These are phyloP conservation scores for Pezicula radicicola DNA, from an alignment of 2,329 filamentous ascomycete genomes.

Conservation along the genomic window DNA sequence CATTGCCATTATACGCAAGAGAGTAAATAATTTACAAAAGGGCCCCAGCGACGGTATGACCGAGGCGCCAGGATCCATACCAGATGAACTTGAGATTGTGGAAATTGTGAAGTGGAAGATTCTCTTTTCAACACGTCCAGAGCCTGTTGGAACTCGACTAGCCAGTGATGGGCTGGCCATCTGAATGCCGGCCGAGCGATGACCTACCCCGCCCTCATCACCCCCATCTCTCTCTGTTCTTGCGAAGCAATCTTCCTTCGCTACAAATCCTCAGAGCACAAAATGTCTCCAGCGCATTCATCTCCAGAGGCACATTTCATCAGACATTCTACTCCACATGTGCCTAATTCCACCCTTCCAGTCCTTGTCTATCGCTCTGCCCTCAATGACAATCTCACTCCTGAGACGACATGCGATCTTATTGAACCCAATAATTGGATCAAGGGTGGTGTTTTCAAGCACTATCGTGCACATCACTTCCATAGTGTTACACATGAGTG, in stretches of 20 bases:
- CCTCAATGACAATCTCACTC: conserved; percentile 23
- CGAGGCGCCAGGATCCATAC: conserved; percentile 26
- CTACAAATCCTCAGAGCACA: neutral
- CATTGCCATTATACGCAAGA: conserved; percentile 71
- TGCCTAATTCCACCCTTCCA: conserved; percentile 31
- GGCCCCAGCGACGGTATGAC: conserved; percentile 2
- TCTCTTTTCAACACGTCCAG: conserved; percentile 78
- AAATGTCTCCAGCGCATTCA: conserved; percentile 8
- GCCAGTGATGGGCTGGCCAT: conserved; percentile 3
- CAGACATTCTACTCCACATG: conserved; percentile 19
- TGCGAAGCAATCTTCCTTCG: neutral
- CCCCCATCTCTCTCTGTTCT: neutral
- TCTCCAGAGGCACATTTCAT: conserved; percentile 14
- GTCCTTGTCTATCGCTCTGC: conserved; percentile 32
- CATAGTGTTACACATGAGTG: conserved; percentile 35
- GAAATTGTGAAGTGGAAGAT: conserved; percentile 88
- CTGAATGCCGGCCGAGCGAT: conserved; percentile 2
- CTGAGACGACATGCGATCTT: conserved; percentile 14
- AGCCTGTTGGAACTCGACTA: conserved; percentile 63
- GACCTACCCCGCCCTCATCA: conserved; percentile 9
- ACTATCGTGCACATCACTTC: conserved; percentile 21
- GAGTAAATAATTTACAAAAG: conserved; percentile 18
- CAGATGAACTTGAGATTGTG: conserved; percentile 70
- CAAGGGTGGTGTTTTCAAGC: conserved; percentile 24
- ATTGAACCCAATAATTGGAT: conserved; percentile 31